Evolutionary conservation across 495 filamentous ascomycete genomes (phyloP).

Genomic region (Aspergillus hancockii): DNA sequence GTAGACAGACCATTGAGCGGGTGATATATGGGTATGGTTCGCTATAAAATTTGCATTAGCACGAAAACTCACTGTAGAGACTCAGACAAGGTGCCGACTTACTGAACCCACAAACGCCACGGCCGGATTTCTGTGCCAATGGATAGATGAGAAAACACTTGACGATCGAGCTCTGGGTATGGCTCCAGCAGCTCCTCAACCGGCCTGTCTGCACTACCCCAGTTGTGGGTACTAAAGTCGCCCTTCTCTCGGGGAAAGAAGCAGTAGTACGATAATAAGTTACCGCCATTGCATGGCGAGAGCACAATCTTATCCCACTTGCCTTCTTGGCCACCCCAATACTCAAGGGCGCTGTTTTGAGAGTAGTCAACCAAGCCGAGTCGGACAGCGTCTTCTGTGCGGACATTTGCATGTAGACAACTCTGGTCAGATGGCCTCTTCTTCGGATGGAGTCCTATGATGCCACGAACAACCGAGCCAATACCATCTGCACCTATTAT

Average conservation of each 20-base stretch:
- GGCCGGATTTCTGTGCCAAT: slow-evolving; percentile 49
- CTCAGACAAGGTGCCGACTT: slow-evolving; percentile 7
- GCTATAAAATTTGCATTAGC: slow-evolving; percentile 8
- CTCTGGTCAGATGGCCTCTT: slow-evolving; percentile 45
- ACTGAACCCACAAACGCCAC: slow-evolving; percentile 52
- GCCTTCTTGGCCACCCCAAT: slow-evolving; percentile 52
- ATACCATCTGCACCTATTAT: slow-evolving; percentile 50
- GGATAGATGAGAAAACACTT: slow-evolving; percentile 39
- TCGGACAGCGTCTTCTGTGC: slow-evolving; percentile 41
- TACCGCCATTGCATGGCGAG: slow-evolving; percentile 49
- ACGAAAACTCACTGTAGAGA: background rate
- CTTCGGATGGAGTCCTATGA: slow-evolving; percentile 45
- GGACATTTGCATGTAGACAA: slow-evolving; percentile 49
- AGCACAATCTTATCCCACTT: slow-evolving; percentile 53
- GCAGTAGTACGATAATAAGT: slow-evolving; percentile 50
- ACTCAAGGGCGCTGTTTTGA: slow-evolving; percentile 44
- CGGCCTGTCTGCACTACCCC: slow-evolving; percentile 37
- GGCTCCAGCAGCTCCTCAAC: slow-evolving; percentile 46
- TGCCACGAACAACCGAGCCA: slow-evolving; percentile 41
- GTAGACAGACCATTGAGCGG: slow-evolving; percentile 34
- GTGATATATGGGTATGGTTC: slow-evolving; percentile 42
- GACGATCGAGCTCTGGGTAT: slow-evolving; percentile 44
- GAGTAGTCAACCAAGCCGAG: slow-evolving; percentile 48
- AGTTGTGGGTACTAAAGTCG: slow-evolving; percentile 43
- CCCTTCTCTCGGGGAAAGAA: slow-evolving; percentile 48